Evolutionary conservation across 768 basidiomycete genomes (phyloP).

Genomic region (Trametes gibbosa): DNA sequence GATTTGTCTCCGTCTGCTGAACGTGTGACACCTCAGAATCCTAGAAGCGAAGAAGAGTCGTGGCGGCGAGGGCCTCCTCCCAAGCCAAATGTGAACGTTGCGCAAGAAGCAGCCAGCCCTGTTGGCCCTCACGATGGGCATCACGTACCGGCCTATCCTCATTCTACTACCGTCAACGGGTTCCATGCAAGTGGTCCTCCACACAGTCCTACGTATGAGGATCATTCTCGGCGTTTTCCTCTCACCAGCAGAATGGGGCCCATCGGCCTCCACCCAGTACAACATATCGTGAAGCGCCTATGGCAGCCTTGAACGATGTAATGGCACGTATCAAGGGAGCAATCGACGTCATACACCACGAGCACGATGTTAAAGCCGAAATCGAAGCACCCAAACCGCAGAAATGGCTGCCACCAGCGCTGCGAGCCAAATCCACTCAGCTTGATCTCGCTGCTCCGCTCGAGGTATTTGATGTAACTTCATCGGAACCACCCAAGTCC

Average conservation of each 20-base stretch:
- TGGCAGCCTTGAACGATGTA: slow-evolving; percentile 77
- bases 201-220: slow-evolving; percentile 1
- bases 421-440: slow-evolving; percentile 14
- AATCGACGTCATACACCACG: slow-evolving; percentile 59
- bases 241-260: slow-evolving; percentile 6
- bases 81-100: neutral
- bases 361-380: slow-evolving; percentile 15
- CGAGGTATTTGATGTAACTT: slow-evolving; percentile 29
- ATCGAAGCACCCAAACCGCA: slow-evolving; percentile 18
- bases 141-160: neutral
- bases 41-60: slow-evolving; percentile 37
- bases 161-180: neutral
- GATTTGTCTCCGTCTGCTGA: slow-evolving; percentile 30
- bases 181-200: neutral
- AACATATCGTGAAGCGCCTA: slow-evolving; percentile 48
- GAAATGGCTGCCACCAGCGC: slow-evolving; percentile 31
- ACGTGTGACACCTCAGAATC: slow-evolving; percentile 15
- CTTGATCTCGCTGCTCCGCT: slow-evolving; percentile 9
- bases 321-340: slow-evolving; percentile 88
- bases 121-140: neutral
- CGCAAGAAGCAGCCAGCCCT: neutral
- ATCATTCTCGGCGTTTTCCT: slow-evolving; percentile 10
- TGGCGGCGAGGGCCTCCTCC: slow-evolving; percentile 42
- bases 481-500: slow-evolving; percentile 24
- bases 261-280: slow-evolving; percentile 27